A percentile compares a stretch with the other conserved stretches of the same genome.
Evolutionary conservation across 2,329 filamentous ascomycete genomes (phyloP).

Genomic region (Niveomyces coronatus): DNA sequence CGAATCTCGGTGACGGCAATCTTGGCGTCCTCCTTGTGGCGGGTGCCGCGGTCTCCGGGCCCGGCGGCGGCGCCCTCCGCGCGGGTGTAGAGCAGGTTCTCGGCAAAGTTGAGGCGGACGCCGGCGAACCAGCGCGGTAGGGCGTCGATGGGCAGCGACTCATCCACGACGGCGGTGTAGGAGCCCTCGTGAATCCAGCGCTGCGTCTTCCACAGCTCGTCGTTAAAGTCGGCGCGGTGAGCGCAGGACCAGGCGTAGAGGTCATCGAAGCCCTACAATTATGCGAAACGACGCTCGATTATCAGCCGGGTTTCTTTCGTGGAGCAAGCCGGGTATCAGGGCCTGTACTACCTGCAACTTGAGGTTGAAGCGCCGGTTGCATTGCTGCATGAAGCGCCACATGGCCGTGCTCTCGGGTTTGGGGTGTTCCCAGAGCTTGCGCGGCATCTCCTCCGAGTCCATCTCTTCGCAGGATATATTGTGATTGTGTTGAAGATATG

Average conservation of each 20-base stretch:
- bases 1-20: slow-evolving; percentile 64
- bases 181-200: slow-evolving; percentile 53
- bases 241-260: slow-evolving; percentile 60
- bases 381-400: slow-evolving; percentile 54
- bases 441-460: slow-evolving; percentile 30
- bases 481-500: background rate
- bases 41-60: slow-evolving; percentile 36
- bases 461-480: slow-evolving; percentile 14
- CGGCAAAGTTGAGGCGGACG: slow-evolving; percentile 63
- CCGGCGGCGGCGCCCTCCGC: slow-evolving; percentile 29
- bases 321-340: background rate
- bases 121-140: slow-evolving; percentile 72
- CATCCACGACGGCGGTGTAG: slow-evolving; percentile 54
- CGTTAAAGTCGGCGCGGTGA: slow-evolving; percentile 54
- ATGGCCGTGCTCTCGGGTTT: slow-evolving; percentile 52
- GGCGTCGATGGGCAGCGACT: slow-evolving; percentile 55
- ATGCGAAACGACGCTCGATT: background rate
- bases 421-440: slow-evolving; percentile 60
- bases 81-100: slow-evolving; percentile 63
- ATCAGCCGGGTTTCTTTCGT: background rate
- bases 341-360: slow-evolving; percentile 41
- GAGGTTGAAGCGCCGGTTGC: slow-evolving; percentile 48
- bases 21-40: slow-evolving; percentile 59
- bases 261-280: slow-evolving; percentile 50
- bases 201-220: slow-evolving; percentile 48